Base-by-base conservation (phyloP, 2,329 filamentous ascomycete species). In the Tolypocladium ophioglossoides region DNA sequence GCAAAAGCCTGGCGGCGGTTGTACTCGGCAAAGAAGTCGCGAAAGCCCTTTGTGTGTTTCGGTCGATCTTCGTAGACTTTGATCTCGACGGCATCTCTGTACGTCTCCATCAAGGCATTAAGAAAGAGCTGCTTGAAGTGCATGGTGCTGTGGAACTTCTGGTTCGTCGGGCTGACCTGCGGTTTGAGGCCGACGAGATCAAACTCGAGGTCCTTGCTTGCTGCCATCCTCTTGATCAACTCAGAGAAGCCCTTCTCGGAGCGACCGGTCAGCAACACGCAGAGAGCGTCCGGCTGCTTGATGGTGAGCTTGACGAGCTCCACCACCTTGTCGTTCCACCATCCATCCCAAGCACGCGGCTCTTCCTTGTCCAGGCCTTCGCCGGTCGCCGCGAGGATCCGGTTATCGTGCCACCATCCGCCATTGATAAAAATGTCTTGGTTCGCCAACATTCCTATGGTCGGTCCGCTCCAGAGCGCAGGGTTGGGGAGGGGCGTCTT, bases 381-480 rank as follows among this genome's bases (percentile, higher is more conserved):
- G 52, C 94, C 94, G 1, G 91, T 96, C 2, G 91, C 85, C 12
- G 86, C 83, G 27, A 99, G 83, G 58, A 99, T 91, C 58, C 83
- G 83, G 46, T 83, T 81, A 66, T 97, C 91, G 70, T 99, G 94
- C 94, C 94, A 99, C 94, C 94, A 99, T 58, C 92, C 91, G 60
- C 91, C 92, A 61, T 86, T 87, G 57, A 84, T 74, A 62, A 97
- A 89, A 52, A 81, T 78, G 59, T 95, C 87, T 59, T 87, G 85
- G 49, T 78, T 84, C 56, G 87, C 84, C 12, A 99, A 77, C 56
- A 84, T 79, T 50, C 90, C 89, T 51, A 95, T 83, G 0, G 90
- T 92, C 35, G 78, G 76, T 1, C 82, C 81, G 60, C 86, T 87
- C 94, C 94, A 99, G 65, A 99, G 70, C 61, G 90, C 86, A 3